phyloP scores from a whole-genome alignment of 345 rosid species.

The Aquilaria sinensis region DNA sequence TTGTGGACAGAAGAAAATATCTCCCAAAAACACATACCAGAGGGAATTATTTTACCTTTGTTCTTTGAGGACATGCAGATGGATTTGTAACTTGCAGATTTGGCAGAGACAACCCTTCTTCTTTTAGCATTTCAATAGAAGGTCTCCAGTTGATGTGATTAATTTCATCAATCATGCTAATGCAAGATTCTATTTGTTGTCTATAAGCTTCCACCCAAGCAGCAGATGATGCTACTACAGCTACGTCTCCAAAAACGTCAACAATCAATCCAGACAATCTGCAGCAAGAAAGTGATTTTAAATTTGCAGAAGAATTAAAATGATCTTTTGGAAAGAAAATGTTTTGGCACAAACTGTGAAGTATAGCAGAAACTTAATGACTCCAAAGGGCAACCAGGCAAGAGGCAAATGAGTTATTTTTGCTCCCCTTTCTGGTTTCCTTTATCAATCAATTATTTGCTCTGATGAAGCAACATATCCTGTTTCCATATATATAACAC shows the following conservation, averaged over 20 bases:
- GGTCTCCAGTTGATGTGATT: slow-evolving; percentile 84
- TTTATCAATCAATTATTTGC: too few species aligned
- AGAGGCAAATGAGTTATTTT: too few species aligned
- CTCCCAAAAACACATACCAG: too few species aligned
- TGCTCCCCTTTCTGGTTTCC: too few species aligned
- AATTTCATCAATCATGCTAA: slow-evolving; percentile 47
- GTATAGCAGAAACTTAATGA: too few species aligned
- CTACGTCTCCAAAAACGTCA: slow-evolving; percentile 85
- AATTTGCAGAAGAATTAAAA: slow-evolving; percentile 8
- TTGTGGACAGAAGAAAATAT: too few species aligned
- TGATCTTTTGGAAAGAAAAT: too few species aligned
- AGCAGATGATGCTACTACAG: slow-evolving; percentile 93
- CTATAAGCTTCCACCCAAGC: slow-evolving; percentile 94
- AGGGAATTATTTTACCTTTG: slow-evolving; percentile 38
- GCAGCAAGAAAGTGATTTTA: slow-evolving; percentile 9
- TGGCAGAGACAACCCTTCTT: slow-evolving; percentile 70
- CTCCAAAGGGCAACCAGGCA: too few species aligned
- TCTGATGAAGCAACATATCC: too few species aligned
- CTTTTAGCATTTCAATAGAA: slow-evolving; percentile 78
- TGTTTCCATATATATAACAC: too few species aligned
- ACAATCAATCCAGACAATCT: slow-evolving; percentile 87
- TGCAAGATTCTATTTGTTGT: slow-evolving; percentile 49
- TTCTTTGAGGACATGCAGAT: slow-evolving; percentile 47
- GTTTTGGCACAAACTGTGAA: too few species aligned
- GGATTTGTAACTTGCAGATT: slow-evolving; percentile 33